A percentile compares a stretch with the other conserved stretches of the same genome.
phyloP scores from a whole-genome alignment of 495 filamentous ascomycete genomes.

The Penicillium riverlandense region DNA sequence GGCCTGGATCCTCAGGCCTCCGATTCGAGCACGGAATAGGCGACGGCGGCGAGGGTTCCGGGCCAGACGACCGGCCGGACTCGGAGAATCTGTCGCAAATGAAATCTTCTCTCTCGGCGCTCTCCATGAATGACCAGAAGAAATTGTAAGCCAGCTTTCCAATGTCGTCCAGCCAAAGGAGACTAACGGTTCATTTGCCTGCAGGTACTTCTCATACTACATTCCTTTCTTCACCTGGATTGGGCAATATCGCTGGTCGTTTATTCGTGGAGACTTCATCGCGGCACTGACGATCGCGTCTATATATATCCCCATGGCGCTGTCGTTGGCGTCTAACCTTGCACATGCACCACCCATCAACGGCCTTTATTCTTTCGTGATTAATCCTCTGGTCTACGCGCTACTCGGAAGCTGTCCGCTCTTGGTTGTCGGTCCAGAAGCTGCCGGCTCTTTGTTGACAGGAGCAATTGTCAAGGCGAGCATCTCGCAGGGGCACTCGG shows the following conservation, averaged over 20 bases:
- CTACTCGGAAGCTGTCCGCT: conserved; percentile 83
- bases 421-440: conserved; percentile 94
- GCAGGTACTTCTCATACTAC: conserved; percentile 88
- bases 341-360: conserved; percentile 90
- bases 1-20: conserved; percentile 1
- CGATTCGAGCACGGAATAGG: conserved; percentile 6
- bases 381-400: conserved; percentile 86
- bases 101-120: conserved; percentile 20
- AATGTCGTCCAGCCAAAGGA: neutral
- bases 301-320: conserved; percentile 96
- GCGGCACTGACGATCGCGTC: conserved; percentile 87
- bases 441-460: conserved; percentile 83
- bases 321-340: conserved; percentile 89
- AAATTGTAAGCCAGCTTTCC: conserved; percentile 21
- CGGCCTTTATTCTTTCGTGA: conserved; percentile 90
- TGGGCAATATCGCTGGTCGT: conserved; percentile 70
- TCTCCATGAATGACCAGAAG: conserved; percentile 25
- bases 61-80: conserved; percentile 10
- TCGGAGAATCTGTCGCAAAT: conserved; percentile 28
- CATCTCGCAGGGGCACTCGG: conserved; percentile 57
- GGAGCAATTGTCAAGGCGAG: conserved; percentile 78
- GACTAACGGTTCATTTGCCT: conserved; percentile 12
- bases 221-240: conserved; percentile 88
- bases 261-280: conserved; percentile 76
- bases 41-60: conserved; percentile 2